Evolutionary conservation across 2,329 filamentous ascomycete genomes (phyloP).

Genomic region (Trichoderma brevicompactum): DNA sequence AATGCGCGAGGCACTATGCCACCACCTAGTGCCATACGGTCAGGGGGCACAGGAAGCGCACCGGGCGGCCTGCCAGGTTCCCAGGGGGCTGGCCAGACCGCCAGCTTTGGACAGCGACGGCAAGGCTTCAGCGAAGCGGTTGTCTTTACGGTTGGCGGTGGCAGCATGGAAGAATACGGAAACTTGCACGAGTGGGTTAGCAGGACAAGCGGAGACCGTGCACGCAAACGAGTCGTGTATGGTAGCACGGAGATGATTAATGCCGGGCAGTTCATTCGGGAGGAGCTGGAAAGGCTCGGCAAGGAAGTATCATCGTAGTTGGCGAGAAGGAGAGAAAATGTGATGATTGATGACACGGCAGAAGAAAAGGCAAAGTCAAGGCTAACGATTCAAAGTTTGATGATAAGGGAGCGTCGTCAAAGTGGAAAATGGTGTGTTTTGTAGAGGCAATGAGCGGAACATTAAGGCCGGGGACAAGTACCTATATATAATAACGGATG

Average conservation of each 20-base stretch:
- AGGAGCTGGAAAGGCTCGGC: conserved; percentile 67
- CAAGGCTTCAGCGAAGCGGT: conserved; percentile 90
- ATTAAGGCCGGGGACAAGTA: too few species aligned
- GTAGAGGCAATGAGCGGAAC: neutral
- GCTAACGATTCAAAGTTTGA: neutral
- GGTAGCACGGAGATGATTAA: conserved; percentile 86
- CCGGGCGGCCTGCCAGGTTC: conserved; percentile 57
- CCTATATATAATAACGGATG: neutral
- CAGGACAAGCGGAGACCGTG: conserved; percentile 66
- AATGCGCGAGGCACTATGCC: conserved; percentile 93
- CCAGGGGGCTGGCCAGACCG: conserved; percentile 66
- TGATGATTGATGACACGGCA: conserved; percentile 1
- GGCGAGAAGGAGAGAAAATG: neutral
- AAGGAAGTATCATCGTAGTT: conserved; percentile 54
- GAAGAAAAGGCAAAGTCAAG: neutral
- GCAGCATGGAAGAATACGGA: conserved; percentile 98
- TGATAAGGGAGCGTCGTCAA: too few species aligned
- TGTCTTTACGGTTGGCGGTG: conserved; percentile 93
- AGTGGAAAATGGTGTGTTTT: neutral
- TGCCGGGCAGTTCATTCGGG: conserved; percentile 67
- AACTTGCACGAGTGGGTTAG: conserved; percentile 96
- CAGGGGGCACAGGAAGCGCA: conserved; percentile 47
- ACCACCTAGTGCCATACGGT: conserved; percentile 67
- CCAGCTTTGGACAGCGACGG: conserved; percentile 86
- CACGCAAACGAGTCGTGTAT: conserved; percentile 84